phyloP scores from a whole-genome alignment of 257 asterid species.

The Solanum medicagineum region DNA sequence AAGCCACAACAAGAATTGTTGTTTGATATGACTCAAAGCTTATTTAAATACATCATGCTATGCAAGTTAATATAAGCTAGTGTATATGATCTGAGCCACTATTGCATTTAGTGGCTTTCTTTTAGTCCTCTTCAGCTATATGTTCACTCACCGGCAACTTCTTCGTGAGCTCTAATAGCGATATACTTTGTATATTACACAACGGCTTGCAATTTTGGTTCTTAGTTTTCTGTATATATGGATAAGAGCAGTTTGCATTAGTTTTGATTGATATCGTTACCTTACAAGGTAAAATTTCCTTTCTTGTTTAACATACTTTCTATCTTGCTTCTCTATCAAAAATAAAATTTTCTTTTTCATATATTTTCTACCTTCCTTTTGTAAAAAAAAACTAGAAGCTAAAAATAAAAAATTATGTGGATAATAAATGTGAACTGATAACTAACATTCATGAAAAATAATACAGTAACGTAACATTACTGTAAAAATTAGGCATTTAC shows the following conservation, averaged over 20 bases:
- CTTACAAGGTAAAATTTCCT: background rate
- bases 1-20: slow-evolving; percentile 1
- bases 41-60: background rate
- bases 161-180: background rate
- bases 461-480: no score
- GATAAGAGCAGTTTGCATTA: background rate
- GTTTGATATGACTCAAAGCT: background rate
- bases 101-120: background rate
- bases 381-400: no score
- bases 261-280: background rate
- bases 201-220: background rate
- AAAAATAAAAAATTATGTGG: background rate
- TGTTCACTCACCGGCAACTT: background rate
- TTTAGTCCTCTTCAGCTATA: background rate
- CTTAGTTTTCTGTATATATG: background rate
- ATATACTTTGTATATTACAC: background rate
- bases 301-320: background rate
- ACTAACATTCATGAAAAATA: no score
- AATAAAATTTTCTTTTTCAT: background rate
- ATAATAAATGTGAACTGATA: background rate
- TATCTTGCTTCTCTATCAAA: background rate
- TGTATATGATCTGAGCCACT: background rate
- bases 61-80: background rate
- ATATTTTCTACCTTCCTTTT: background rate
- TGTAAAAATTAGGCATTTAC: no score